These are phyloP conservation scores for Neurospora sp. DNA, from an alignment of 495 filamentous ascomycete species.

Conservation along the genomic window DNA sequence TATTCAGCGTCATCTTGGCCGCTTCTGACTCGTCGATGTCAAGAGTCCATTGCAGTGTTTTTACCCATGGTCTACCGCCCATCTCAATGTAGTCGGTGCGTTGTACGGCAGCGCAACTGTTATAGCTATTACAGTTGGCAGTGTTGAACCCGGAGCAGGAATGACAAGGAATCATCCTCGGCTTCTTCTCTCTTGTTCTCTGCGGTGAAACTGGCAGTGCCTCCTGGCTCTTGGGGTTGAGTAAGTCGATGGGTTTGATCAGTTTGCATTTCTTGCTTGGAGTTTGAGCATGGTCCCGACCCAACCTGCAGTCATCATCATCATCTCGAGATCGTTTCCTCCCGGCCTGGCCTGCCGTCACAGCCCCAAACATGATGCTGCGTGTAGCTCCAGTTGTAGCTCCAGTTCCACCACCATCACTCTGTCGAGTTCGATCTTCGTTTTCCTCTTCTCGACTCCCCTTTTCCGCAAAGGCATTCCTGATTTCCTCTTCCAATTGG, in stretches of 20 bases:
- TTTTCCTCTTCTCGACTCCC: neutral
- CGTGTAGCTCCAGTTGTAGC: neutral
- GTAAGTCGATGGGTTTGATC: neutral
- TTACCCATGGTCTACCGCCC: neutral
- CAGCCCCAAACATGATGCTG: neutral
- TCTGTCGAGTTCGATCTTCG: neutral
- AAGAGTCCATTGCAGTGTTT: neutral
- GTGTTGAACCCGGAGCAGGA: neutral
- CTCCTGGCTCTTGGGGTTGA: neutral
- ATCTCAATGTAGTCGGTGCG: neutral
- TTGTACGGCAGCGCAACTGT: neutral
- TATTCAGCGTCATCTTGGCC: neutral
- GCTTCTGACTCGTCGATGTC: neutral
- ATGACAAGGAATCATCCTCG: neutral
- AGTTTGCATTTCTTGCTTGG: neutral
- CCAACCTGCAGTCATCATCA: neutral
- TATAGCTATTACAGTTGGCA: conserved; percentile 4
- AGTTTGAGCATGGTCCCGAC: neutral
- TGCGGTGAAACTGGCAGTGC: neutral
- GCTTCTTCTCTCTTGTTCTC: neutral
- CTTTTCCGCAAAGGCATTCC: neutral
- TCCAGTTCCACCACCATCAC: neutral
- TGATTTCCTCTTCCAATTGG: neutral
- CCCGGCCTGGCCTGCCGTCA: neutral
- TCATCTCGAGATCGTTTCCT: neutral